A percentile compares a stretch with the other conserved stretches of the same genome.
Evolutionary conservation across 352 stramenopile genomes (phyloP).

Genomic region (Globisporangium orthogonon): DNA sequence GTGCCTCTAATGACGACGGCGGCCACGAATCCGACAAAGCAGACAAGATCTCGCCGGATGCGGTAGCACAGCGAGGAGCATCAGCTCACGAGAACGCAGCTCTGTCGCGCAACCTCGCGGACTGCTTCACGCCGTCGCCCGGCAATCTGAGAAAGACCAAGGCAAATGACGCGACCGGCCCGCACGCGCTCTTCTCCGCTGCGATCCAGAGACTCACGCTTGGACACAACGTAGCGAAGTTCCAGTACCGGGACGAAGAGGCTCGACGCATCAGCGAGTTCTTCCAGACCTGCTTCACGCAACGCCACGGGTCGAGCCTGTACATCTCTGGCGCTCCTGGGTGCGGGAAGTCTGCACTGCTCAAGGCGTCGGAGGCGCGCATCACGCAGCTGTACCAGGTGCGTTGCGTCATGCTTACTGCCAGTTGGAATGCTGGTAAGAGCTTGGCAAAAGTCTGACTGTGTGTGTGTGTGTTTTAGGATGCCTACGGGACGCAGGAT

Average conservation of each 20-base stretch:
- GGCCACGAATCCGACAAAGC: conserved; percentile 9
- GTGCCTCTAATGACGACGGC: background rate
- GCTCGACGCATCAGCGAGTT: conserved; percentile 44
- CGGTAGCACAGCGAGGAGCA: conserved; percentile 15
- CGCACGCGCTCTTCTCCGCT: conserved; percentile 18
- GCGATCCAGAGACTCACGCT: conserved; percentile 47
- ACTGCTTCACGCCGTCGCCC: conserved; percentile 70
- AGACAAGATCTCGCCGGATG: conserved; percentile 40
- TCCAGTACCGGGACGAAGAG: conserved; percentile 61
- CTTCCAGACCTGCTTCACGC: conserved; percentile 47
- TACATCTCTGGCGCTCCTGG: conserved; percentile 78
- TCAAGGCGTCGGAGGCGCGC: conserved; percentile 42
- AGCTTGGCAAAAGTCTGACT: background rate
- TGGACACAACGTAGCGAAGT: conserved; percentile 31
- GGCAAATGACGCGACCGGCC: conserved; percentile 8
- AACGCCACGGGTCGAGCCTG: conserved; percentile 46
- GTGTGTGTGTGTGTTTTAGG: conserved; percentile 3
- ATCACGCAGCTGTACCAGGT: conserved; percentile 54
- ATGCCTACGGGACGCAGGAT: conserved; percentile 15
- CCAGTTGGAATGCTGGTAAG: background rate
- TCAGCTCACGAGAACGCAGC: conserved; percentile 13
- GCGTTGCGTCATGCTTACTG: conserved; percentile 3
- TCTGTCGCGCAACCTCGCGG: conserved; percentile 33
- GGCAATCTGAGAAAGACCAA: conserved; percentile 20
- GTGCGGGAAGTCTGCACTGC: conserved; percentile 70